Base-by-base conservation (phyloP, 768 basidiomycete genomes). In the Tricholoma terreum region DNA sequence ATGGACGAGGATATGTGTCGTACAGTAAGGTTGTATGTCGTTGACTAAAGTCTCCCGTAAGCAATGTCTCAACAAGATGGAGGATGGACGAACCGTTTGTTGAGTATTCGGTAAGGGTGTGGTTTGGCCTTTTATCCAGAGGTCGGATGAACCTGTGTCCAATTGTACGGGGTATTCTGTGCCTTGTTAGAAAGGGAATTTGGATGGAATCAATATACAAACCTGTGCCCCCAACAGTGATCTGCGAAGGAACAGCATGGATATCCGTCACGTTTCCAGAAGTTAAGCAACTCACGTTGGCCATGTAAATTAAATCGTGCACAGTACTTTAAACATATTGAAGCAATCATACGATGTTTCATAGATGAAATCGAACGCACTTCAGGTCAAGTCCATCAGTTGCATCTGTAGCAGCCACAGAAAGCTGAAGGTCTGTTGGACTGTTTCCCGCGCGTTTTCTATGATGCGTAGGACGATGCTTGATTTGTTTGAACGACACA, bases 61-160 rank as follows among this genome's bases (percentile, higher is more conserved):
- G 40, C 33, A 60, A 36, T 58, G 55, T 10, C 53, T 38, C 46
- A 58, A 36, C 38, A 24, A 3, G 19, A 56, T 38, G 35, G 30
- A 6, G 52, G 17, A n/a, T 52, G 45, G 51, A 57, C 81, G 55
- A 57, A 87, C 87, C 27, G 81, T 84, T 54, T 74, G 67, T 12
- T 72, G 71, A 34, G 76, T 65, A 55, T 76, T 77, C 27, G 85
- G 82, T 58, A 85, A 67, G 12, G 84, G 78, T 35, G 72, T 72
- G 1, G 69, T 67, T 31, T 73, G 58, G 19, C 80, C 79, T 59
- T 81, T 73, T 52, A 90, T 78, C 85, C 90, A 92, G 30, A 94
- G 78, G 71, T 94, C 92, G 60, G 83, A 88, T 9, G 90, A 92
- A 59, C 92, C 92, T 1, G 90, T 92, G 71, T 94, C 92, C 49